These are phyloP conservation scores for Colletotrichum agaves DNA, from an alignment of 2,329 filamentous ascomycete species.

Conservation along the genomic window DNA sequence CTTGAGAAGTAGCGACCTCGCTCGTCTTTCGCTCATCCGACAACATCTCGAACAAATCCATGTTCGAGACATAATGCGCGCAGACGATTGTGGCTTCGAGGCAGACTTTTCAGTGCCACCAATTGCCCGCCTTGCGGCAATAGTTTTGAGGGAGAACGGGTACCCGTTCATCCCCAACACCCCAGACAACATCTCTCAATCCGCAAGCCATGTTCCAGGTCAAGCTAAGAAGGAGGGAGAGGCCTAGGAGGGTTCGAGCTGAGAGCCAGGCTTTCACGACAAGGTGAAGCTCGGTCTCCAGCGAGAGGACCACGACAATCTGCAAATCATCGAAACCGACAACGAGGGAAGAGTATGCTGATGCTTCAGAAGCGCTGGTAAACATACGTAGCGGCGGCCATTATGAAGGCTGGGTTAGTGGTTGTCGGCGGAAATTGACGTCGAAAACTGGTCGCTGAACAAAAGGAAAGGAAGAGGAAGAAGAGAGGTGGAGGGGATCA, in stretches of 20 bases:
- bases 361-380: conserved; percentile 26
- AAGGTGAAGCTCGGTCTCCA: conserved; percentile 62
- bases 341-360: conserved; percentile 46
- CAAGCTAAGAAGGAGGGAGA: conserved; percentile 66
- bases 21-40: conserved; percentile 69
- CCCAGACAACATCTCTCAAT: conserved; percentile 71
- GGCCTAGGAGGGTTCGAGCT: conserved; percentile 81
- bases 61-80: conserved; percentile 64
- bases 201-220: conserved; percentile 58
- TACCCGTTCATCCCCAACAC: conserved; percentile 81
- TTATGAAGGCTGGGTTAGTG: conserved; percentile 51
- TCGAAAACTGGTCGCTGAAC: conserved; percentile 36
- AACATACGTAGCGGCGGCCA: conserved; percentile 66
- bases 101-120: conserved; percentile 44
- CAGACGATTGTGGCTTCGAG: conserved; percentile 48
- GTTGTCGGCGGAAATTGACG: conserved; percentile 45
- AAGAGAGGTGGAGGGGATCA: not conserved
- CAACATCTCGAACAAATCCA: conserved; percentile 71
- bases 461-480: conserved; percentile 1
- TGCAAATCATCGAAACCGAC: conserved; percentile 64
- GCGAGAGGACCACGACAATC: conserved; percentile 90
- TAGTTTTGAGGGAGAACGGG: conserved; percentile 80
- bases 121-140: conserved; percentile 65
- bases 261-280: conserved; percentile 60
- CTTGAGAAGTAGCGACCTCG: not conserved